Base-by-base conservation (phyloP, 2,329 filamentous ascomycete species). In the Colletotrichum ledebouriae region DNA sequence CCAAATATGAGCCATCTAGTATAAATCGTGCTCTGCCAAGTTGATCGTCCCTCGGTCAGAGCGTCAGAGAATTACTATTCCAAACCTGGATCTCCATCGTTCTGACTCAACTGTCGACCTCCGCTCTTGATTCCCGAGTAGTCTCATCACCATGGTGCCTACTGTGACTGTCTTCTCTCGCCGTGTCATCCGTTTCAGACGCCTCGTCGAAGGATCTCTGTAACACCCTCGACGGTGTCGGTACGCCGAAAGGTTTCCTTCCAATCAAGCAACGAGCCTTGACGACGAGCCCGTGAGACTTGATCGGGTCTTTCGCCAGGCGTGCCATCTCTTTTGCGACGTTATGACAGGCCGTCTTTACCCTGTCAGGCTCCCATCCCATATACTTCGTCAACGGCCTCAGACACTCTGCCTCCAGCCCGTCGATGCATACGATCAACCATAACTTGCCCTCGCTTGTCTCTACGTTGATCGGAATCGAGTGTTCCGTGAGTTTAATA, bases 311-410 rank as follows among this genome's bases (percentile, higher is more conserved):
- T 57, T 83, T 82, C 34, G 86, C 84, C 25, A 86, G 75, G 17
- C 76, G 73, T 66, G 83, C 84, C 73, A 87, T 76, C 70, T 87
- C 85, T 63, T 80, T 75, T 2, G 83, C 83, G 5, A 84, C 80
- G 58, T 78, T 72, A 61, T 84, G 82, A 72, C 85, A 86, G 25
- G 81, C 77, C 33, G 76, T 75, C 53, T 83, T 82, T 65, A 85
- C 85, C 39, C 82, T 77, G 1, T 85, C 80, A 0, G 83, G 76
- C 22, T 84, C 81, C 85, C 86, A 88, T 7, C 78, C 83, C 77
- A 86, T 82, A 55, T 86, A 78, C 70, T 81, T 82, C 1, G 85
- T 88, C 64, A 89, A 78, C 11, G 84, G 78, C 39, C 87, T 80
- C 70, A 89, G 73, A 46, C 78, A 82, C 37, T 77, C 74, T 11